Percentiles rank a stretch among this genome's conserved stretches.
These are phyloP conservation scores for Coniosporium apollinis DNA, from an alignment of 495 filamentous ascomycete species.

Conservation along the genomic window DNA sequence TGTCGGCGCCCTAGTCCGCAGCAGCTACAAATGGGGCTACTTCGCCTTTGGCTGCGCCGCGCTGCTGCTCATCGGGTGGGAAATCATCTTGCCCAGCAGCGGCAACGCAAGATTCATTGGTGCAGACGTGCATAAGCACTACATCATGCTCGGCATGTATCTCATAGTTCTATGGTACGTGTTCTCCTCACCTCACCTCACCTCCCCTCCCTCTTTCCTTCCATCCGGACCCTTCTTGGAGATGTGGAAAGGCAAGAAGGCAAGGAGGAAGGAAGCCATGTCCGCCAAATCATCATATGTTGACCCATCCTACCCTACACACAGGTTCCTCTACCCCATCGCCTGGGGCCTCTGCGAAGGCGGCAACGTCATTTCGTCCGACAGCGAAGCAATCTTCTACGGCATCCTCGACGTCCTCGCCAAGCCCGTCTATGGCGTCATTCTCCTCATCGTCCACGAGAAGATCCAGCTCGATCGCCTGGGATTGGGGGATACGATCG, in stretches of 20 bases:
- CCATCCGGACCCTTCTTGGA: no score
- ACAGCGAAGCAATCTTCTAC: conserved; percentile 52
- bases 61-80: conserved; percentile 39
- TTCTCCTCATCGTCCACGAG: conserved; percentile 33
- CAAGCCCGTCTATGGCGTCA: conserved; percentile 39
- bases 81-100: conserved; percentile 33
- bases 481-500: no score
- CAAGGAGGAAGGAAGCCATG: no score
- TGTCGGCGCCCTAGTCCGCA: conserved; percentile 40
- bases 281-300: no score
- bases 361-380: conserved; percentile 46
- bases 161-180: conserved; percentile 39
- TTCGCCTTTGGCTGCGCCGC: conserved; percentile 43
- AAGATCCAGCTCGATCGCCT: conserved; percentile 34
- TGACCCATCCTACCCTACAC: no score
- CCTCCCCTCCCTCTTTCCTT: no score
- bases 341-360: conserved; percentile 52
- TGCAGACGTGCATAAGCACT: conserved; percentile 30
- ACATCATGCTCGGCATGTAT: conserved; percentile 33
- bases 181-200: no score
- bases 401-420: conserved; percentile 46
- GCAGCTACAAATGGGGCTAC: conserved; percentile 50
- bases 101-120: conserved; percentile 38
- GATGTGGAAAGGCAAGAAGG: no score
- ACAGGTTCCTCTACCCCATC: conserved; percentile 53